Evolutionary conservation across 495 filamentous ascomycete species (phyloP).

Genomic region (Astrocystis sublimbata): DNA sequence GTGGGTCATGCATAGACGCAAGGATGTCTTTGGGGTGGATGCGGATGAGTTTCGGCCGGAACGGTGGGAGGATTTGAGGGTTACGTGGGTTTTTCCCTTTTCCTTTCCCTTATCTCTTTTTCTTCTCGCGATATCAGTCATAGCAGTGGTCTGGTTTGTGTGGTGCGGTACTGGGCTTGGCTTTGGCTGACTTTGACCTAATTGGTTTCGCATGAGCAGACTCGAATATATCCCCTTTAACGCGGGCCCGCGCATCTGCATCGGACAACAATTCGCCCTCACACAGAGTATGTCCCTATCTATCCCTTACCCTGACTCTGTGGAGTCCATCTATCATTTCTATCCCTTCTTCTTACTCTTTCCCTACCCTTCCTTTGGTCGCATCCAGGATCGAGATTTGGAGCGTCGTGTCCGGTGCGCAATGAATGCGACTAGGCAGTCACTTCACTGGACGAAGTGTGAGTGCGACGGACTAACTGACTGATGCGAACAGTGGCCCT

Average conservation of each 20-base stretch:
- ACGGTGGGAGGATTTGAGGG: conserved; percentile 42
- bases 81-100: conserved; percentile 12
- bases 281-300: conserved; percentile 42
- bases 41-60: conserved; percentile 48
- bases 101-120: background rate
- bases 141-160: background rate
- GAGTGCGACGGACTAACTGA: too few relatives aligned
- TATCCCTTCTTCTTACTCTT: too few relatives aligned
- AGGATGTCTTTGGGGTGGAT: conserved; percentile 46
- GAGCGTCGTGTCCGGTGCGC: background rate
- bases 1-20: conserved; percentile 47
- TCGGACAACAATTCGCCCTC: conserved; percentile 59
- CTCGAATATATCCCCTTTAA: conserved; percentile 67
- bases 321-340: too few relatives aligned
- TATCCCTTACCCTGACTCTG: background rate
- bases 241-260: conserved; percentile 65
- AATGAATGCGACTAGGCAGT: too few relatives aligned
- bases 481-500: conserved; percentile 40
- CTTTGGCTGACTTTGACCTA: background rate
- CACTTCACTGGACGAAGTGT: too few relatives aligned
- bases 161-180: background rate
- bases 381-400: too few relatives aligned
- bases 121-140: background rate
- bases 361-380: background rate
- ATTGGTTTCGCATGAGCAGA: conserved; percentile 21